Base-by-base conservation (phyloP, 2,329 filamentous ascomycete genomes). In the Aspergillus candidus region DNA sequence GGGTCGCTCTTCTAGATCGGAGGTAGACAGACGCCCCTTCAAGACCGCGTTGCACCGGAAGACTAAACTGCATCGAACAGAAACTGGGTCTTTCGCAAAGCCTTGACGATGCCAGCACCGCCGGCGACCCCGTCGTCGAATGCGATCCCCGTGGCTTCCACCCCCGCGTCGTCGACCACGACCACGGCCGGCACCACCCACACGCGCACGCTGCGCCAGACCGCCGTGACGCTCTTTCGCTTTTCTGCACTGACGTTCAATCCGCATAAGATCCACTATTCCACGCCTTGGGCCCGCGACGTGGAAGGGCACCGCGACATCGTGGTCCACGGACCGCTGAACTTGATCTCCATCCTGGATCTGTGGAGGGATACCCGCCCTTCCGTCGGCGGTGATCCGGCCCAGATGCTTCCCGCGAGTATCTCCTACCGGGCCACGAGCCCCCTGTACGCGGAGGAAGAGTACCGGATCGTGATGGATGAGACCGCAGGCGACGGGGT, bases 1-100 rank as follows among this genome's bases (percentile, higher is more conserved):
- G 78, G 0, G 51, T 78, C 35, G 72, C 72, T 0, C 52, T 84
- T 22, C 59, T 75, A 30, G 82, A 84, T 59, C 67, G 68, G 52
- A 69, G 82, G 67, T 76, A 50, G 18, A 18, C 18, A 38, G 57
- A 41, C 29, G 14, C 11, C 15, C 15, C 15, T 15, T 15, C 15
- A 15, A 8, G 22, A 7, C 22, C 1, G 22, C 7, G 22, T 27
- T 8, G 22, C 22, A 27, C 22, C 2, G 22, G 22, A 27, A 27
- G 22, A 27, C 22, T 27, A 27, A 27, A 7, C 6, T 4, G 8
- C 22, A 27, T 27, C 7, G 22, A 8, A 22, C 17, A 68, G 65
- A n/a, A 71, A 71, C 32, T 72, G 70, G 70, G 63, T 72, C 5
- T 72, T 72, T 38, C 64, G 69, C 32, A 62, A 67, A 52, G 67